These are phyloP conservation scores for Stachybotrys echinatus DNA, from an alignment of 2,329 filamentous ascomycete genomes.

Conservation along the genomic window DNA sequence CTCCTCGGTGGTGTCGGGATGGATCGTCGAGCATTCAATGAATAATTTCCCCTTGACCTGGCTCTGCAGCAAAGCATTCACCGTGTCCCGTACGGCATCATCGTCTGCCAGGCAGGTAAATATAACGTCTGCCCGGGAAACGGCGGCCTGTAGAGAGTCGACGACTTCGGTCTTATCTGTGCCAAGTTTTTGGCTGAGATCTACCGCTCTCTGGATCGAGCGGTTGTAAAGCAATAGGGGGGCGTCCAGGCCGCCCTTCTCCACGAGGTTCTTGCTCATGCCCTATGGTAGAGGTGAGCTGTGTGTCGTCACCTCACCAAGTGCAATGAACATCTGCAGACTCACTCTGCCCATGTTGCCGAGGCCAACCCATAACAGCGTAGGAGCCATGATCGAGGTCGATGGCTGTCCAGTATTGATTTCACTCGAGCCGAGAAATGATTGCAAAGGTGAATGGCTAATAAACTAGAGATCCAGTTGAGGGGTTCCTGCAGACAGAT, in stretches of 20 bases:
- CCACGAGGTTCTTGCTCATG: constrained; percentile 78
- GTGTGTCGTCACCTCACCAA: background rate
- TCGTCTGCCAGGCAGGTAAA: constrained; percentile 81
- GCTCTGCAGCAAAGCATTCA: constrained; percentile 47
- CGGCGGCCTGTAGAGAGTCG: constrained; percentile 58
- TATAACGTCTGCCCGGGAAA: constrained; percentile 67
- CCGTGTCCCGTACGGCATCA: constrained; percentile 59
- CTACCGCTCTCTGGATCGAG: constrained; percentile 58
- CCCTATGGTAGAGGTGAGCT: constrained; percentile 43
- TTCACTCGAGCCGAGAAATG: too few species aligned
- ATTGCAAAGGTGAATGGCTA: too few species aligned
- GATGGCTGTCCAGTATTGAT: too few species aligned
- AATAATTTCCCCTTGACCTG: constrained; percentile 69
- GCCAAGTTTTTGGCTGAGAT: constrained; percentile 57
- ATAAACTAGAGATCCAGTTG: too few species aligned
- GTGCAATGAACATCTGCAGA: background rate
- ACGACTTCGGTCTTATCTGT: constrained; percentile 59
- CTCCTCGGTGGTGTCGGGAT: constrained; percentile 71
- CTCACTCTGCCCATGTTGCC: constrained; percentile 82
- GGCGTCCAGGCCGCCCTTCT: constrained; percentile 66
- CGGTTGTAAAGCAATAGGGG: constrained; percentile 80
- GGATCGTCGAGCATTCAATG: constrained; percentile 82
- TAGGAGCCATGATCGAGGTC: constrained; percentile 43
- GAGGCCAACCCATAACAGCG: constrained; percentile 73
- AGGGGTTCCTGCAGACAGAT: too few species aligned